phyloP scores from a whole-genome alignment of 2,329 filamentous ascomycete genomes.

The Neonectria magnoliae region DNA sequence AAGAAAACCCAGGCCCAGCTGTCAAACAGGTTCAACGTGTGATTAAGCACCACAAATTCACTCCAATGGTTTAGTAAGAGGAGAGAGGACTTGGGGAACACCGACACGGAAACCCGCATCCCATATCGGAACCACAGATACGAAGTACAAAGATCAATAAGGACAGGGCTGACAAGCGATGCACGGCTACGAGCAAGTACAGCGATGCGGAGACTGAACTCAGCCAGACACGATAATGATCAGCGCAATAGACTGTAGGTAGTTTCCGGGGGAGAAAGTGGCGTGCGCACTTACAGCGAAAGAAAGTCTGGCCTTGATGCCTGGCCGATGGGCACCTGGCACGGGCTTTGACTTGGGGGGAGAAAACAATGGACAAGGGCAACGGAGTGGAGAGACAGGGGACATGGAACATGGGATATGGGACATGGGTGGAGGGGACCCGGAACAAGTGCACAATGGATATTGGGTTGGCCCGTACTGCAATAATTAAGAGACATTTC shows the following conservation, averaged over 20 bases:
- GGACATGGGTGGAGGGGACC: neutral
- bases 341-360: constrained; percentile 1
- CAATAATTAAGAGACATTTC: constrained; percentile 30
- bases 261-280: constrained; percentile 40
- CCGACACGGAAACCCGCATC: constrained; percentile 27
- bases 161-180: constrained; percentile 43
- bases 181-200: constrained; percentile 40
- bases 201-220: constrained; percentile 36
- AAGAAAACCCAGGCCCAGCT: constrained; percentile 23
- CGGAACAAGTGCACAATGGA: constrained; percentile 15
- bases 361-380: constrained; percentile 10
- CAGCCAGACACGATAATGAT: constrained; percentile 42
- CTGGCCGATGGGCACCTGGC: constrained; percentile 24
- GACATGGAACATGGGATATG: constrained; percentile 3
- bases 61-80: constrained; percentile 21
- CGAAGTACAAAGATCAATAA: constrained; percentile 35
- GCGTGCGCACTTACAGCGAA: constrained; percentile 33
- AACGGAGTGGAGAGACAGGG: constrained; percentile 9
- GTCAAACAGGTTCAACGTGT: constrained; percentile 30
- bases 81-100: constrained; percentile 17
- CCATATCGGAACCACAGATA: constrained; percentile 28
- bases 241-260: constrained; percentile 33
- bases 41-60: constrained; percentile 1
- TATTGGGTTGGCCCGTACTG: constrained; percentile 17
- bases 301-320: constrained; percentile 8